Conservation (phyloP, 306 rosid genomes). For the Glycine soja region DNA sequence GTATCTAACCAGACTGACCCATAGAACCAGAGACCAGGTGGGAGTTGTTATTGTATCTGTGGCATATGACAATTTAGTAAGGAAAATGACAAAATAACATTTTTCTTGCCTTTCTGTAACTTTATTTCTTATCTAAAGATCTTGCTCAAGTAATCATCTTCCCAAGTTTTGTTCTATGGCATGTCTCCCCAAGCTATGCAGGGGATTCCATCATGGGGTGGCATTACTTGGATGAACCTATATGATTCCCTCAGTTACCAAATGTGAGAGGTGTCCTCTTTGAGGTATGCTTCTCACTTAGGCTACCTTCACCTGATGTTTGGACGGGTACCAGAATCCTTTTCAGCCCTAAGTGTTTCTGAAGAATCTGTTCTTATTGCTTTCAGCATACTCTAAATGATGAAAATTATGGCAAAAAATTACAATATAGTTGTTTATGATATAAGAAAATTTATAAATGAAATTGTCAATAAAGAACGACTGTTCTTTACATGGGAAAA, state of each 20-base stretch:
- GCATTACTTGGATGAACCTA: conserved; percentile 73
- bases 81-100: conserved; percentile 60
- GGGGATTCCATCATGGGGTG: conserved; percentile 67
- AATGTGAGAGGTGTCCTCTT: conserved; percentile 89
- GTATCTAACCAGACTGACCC: conserved; percentile 88
- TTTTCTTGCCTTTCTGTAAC: conserved; percentile 54
- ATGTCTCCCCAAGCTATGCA: conserved; percentile 77
- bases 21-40: conserved; percentile 81
- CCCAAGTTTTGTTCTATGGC: conserved; percentile 60
- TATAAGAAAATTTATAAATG: conserved; percentile 5
- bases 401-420: conserved; percentile 16
- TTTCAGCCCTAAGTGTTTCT: conserved; percentile 48
- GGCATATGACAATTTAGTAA: conserved; percentile 79
- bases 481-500: conserved; percentile 24
- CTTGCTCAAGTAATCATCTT: conserved; percentile 56
- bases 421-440: conserved; percentile 23
- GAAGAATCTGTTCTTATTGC: conserved; percentile 46
- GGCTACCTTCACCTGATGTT: conserved; percentile 64
- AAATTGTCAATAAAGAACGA: conserved; percentile 28
- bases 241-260: conserved; percentile 62
- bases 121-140: conserved; percentile 55
- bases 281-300: conserved; percentile 93
- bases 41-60: conserved; percentile 71
- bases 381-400: conserved; percentile 35
- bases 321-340: conserved; percentile 54